Evolutionary conservation across 768 basidiomycete species (phyloP), one percentile per base, ranked within the genome.

Genomic region (Psilocybe cyanescens): DNA sequence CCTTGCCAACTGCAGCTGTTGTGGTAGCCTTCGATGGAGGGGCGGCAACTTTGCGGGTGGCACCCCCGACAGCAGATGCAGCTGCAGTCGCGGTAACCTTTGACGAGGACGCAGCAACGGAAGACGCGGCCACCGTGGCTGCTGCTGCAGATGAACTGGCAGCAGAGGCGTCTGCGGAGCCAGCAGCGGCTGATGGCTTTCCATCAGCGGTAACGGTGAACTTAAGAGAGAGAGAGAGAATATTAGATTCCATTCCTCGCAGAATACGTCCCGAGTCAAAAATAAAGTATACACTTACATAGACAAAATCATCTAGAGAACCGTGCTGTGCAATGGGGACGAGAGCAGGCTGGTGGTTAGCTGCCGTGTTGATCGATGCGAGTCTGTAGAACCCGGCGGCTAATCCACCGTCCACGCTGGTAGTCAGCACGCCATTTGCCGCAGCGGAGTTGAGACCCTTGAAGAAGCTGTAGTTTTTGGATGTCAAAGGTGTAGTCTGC

Each of bases 331-430:
- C 47, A 28, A 49, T 49, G 8, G 47, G 47, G 7, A 83, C 85
- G 57, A 87, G 72, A 55, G 75, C 81, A 3, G 83, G 87, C 65
- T 83, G 82, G 65, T 90, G 86, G 74, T 89, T 89, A 8, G 82
- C 68, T 9, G 81, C 78, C 33, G 80, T 68, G 66, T 83, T 84
- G 72, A 88, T 87, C 4, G 84, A 82, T 60, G 83, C 79, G 29
- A 88, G 70, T 60, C 81, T 76, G 76, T 92, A 91, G 35, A 75
- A 67, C 46, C 87, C 87, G 8, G 78, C 81, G 30, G 86, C 78
- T 24, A 90, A 74, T 63, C 88, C 89, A 24, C 72, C 73, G 1
- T 79, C 74, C 37, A 92, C 85, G 54, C 72, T 71, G 17, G 83
- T 80, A 3, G 77, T 74, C 11, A 89, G 75, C 0, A 81, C 67